Evolutionary conservation across 2,329 filamentous ascomycete genomes (phyloP), one percentile per base, ranked within the genome.

Genomic region (Bipolaris cookei): DNA sequence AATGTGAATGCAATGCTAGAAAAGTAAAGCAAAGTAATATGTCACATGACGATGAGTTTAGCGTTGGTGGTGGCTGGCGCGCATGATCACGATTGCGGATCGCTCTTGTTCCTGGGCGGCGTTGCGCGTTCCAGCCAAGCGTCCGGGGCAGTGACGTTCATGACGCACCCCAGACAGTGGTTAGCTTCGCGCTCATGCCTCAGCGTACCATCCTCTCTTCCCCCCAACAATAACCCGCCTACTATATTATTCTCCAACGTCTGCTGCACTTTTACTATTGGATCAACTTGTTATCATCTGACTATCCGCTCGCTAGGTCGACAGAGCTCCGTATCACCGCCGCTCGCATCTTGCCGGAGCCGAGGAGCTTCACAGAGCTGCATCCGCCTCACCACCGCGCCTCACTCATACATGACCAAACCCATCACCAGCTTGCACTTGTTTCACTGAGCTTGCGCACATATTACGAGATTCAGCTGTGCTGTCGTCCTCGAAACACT

Each of bases 141-240:
- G 43, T 38, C 55, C 18, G 50, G 49, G 45, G 39, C 49, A 48
- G 58, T 68, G 66, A 68, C 64, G 66, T 66, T 51, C 20, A 54
- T 51, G 34, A 58, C 28, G 43, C 55, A 58, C 57, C 57, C 59
- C 43, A 44, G 58, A 34, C 59, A 53, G 42, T 51, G 51, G 55
- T 47, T 58, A 46, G 41, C 47, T 53, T 30, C 44, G 54, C 64
- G 49, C 49, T 51, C 62, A 60, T 53, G 47, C 42, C 53, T 51
- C 50, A 54, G 30, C 7, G 52, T 44, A 49, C 47, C 53, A 54
- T 42, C 39, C 25, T 42, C 45, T 45, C 50, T 23, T 35, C 21
- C 48, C 43, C 3, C 28, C 28, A 30, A 30, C 28, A 13, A 16
- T 20, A 21, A 34, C n/a, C 20, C 25, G 35, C 45, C 18, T 23